A percentile compares a stretch with the other conserved stretches of the same genome.
These are phyloP conservation scores for Aspergillaceae sp. DNA, from an alignment of 2,329 filamentous ascomycete genomes.

Conservation along the genomic window DNA sequence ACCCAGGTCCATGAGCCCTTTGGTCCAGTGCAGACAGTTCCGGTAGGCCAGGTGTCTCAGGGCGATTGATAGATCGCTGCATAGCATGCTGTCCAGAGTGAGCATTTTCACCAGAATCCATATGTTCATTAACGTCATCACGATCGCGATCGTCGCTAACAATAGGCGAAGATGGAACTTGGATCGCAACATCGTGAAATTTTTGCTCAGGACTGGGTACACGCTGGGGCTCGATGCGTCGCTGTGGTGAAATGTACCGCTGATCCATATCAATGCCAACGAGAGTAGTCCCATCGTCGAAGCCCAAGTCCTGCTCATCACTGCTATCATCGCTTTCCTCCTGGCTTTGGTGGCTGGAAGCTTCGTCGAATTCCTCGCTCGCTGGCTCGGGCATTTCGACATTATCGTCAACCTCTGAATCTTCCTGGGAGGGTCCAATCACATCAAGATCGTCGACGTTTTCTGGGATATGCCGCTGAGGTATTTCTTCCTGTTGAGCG, in stretches of 20 bases:
- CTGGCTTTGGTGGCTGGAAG: background rate
- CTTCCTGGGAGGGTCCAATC: background rate
- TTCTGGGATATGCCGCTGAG: background rate
- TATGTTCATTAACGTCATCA: background rate
- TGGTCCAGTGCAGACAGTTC: background rate
- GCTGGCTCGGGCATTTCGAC: background rate
- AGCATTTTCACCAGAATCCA: background rate
- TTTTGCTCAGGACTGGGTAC: background rate
- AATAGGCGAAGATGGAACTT: background rate
- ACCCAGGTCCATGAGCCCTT: slow-evolving; percentile 4
- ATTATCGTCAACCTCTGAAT: background rate
- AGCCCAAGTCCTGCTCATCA: background rate
- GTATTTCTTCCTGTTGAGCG: background rate
- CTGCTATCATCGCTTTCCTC: background rate
- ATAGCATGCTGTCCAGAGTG: background rate
- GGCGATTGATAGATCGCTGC: too few species aligned
- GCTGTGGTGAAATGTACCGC: background rate
- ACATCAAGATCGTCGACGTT: background rate
- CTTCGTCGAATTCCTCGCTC: background rate
- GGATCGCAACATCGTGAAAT: background rate
- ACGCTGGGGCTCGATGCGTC: background rate
- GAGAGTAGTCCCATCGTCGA: background rate
- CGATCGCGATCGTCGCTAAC: background rate
- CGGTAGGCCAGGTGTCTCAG: background rate
- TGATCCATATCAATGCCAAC: background rate